A percentile compares a stretch with the other conserved stretches of the same genome.
Evolutionary conservation across 2,329 filamentous ascomycete genomes (phyloP).

Genomic region (Neofusicoccum kwambonambiense): DNA sequence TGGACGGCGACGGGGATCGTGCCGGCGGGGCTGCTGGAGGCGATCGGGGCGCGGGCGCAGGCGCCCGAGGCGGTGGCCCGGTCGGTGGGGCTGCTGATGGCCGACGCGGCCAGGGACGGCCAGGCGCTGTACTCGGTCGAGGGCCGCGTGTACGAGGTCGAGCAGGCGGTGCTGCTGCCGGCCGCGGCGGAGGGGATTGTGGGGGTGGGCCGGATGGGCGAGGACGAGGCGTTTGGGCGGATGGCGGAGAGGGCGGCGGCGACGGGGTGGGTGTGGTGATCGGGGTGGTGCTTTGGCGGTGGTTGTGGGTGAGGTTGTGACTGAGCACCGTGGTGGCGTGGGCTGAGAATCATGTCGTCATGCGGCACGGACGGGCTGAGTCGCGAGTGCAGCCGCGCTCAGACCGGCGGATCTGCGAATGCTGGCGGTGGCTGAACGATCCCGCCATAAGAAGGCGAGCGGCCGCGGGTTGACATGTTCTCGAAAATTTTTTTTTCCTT

Average conservation of each 20-base stretch:
- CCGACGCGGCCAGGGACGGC: conserved; percentile 48
- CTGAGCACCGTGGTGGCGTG: neutral
- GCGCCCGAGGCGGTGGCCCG: conserved; percentile 49
- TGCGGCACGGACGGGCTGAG: neutral
- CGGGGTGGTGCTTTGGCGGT: neutral
- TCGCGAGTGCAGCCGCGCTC: neutral
- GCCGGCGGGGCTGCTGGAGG: conserved; percentile 38
- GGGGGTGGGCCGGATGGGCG: too few relatives aligned
- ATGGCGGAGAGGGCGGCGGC: neutral
- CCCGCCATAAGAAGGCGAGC: neutral
- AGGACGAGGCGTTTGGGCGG: conserved; percentile 30
- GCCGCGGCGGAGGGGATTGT: neutral
- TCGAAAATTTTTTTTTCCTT: too few relatives aligned
- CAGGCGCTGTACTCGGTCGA: conserved; percentile 30
- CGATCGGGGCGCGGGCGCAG: conserved; percentile 46
- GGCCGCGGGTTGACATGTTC: neutral
- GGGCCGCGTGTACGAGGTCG: neutral
- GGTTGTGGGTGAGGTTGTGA: neutral
- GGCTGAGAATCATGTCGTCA: neutral
- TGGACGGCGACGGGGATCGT: conserved; percentile 56
- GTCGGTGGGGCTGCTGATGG: conserved; percentile 51
- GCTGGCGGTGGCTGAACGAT: neutral
- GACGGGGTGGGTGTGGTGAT: neutral
- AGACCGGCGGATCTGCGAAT: neutral
- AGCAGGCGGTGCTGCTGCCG: neutral